phyloP scores from a whole-genome alignment of 352 stramenopile species.

The Aphanomyces euteiches region DNA sequence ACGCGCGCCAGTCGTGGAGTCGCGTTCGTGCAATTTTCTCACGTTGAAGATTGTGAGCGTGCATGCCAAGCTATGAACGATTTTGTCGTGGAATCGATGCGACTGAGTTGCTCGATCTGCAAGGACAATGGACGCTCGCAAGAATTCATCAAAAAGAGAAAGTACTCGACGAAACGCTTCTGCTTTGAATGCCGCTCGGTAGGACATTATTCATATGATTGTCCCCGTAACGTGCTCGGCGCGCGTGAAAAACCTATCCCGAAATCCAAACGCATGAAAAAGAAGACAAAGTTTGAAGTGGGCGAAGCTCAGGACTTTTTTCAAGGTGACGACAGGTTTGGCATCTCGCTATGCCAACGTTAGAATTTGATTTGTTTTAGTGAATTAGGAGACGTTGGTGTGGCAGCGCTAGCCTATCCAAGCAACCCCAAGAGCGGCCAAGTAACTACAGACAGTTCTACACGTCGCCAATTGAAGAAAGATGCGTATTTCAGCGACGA shows the following conservation, averaged over 20 bases:
- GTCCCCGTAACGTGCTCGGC: slow-evolving; percentile 77
- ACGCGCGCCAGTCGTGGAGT: slow-evolving; percentile 72
- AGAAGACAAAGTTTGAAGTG: slow-evolving; percentile 55
- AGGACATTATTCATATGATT: slow-evolving; percentile 81
- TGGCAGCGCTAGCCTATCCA: slow-evolving; percentile 8
- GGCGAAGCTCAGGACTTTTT: slow-evolving; percentile 64
- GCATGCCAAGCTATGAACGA: slow-evolving; percentile 62
- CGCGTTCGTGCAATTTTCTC: slow-evolving; percentile 82
- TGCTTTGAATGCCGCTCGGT: slow-evolving; percentile 82
- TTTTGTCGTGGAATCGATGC: slow-evolving; percentile 55
- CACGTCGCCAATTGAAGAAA: slow-evolving; percentile 32
- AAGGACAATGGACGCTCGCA: slow-evolving; percentile 73
- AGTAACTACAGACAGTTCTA: not conserved
- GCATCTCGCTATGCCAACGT: not conserved
- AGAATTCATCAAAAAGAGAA: slow-evolving; percentile 80
- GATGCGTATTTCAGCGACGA: slow-evolving; percentile 76
- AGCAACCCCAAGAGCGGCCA: not conserved
- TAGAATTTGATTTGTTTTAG: not conserved
- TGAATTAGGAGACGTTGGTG: slow-evolving; percentile 15
- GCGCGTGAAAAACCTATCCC: slow-evolving; percentile 63
- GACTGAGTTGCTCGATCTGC: slow-evolving; percentile 56
- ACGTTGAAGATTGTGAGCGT: slow-evolving; percentile 50
- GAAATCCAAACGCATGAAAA: slow-evolving; percentile 43
- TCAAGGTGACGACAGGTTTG: slow-evolving; percentile 45
- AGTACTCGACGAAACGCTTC: slow-evolving; percentile 54